Evolutionary conservation across 768 basidiomycete species (phyloP), one percentile per base, ranked within the genome.

Genomic region (Serendipita sp.): DNA sequence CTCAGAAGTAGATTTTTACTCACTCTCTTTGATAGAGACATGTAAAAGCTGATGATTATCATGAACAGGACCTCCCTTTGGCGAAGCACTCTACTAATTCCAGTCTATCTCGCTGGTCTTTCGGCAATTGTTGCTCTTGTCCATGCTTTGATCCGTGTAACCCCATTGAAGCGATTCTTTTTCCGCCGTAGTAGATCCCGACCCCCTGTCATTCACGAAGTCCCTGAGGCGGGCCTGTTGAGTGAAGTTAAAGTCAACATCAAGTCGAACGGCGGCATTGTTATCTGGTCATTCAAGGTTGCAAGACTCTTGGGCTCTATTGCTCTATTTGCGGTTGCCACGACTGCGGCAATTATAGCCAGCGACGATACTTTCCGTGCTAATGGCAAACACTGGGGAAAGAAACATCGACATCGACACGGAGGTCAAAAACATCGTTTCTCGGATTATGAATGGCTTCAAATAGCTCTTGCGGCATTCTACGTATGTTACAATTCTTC

Each of bases 351-450:
- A 28, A 34, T 58, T 20, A 33, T 30, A 13, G 53, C 53, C 17
- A 58, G 33, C 53, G 53, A 58, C 53, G 30, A 58, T 58, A 58
- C 11, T 11, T 58, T 58, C 24, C 53, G 30, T 9, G 31, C 53
- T n/a, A 58, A 28, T n/a, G 53, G 53, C 24, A 58, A 58, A 24
- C 53, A 58, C 26, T 58, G 53, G 53, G 53, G 53, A 28, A 58
- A 58, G 53, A 58, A 58, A 33, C 53, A 58, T 26, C 17, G 53
- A 34, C 17, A 28, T 58, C 24, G 53, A 11, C 45, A 50, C 2
- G 30, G 30, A 13, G 11, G 53, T 5, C 45, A 48, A 5, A 58
- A 28, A 28, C 20, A 58, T 30, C 24, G 33, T n/a, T 58, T 58
- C 33, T 58, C 53, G 13, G 53, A 58, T 31, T 28, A 58, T 33